phyloP scores from a whole-genome alignment of 73 alveolate genomes.

The Stentor roeselii region DNA sequence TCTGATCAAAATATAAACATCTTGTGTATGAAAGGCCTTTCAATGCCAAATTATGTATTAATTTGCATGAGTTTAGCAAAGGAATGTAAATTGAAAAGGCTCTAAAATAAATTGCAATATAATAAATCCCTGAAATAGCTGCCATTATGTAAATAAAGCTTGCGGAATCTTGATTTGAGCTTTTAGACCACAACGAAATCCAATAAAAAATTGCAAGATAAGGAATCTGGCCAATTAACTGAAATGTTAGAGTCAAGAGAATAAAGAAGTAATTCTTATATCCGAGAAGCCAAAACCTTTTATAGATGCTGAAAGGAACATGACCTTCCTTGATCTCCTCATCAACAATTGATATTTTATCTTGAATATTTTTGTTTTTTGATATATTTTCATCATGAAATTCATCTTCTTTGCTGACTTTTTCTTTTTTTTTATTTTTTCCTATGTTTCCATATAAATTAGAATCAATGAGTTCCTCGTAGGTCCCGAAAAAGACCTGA shows the following conservation, averaged over 20 bases:
- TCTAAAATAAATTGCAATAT: neutral
- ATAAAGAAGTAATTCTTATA: neutral
- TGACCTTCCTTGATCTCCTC: neutral
- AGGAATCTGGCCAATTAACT: neutral
- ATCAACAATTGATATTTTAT: neutral
- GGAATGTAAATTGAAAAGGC: neutral
- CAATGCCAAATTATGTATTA: neutral
- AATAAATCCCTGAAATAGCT: neutral
- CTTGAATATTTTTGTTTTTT: neutral
- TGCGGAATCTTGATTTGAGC: neutral
- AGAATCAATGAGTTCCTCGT: neutral
- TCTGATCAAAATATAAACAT: conserved; percentile 70
- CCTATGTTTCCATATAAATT: neutral
- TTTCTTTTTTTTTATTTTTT: too few relatives aligned
- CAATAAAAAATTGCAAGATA: neutral
- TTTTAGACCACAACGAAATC: neutral
- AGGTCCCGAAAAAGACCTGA: neutral
- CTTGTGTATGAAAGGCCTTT: neutral
- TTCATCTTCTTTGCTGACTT: too few relatives aligned
- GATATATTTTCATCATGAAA: too few relatives aligned
- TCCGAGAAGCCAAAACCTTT: neutral
- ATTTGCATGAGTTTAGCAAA: neutral
- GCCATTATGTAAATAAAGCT: neutral
- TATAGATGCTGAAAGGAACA: neutral
- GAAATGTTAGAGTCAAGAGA: neutral